Evolutionary conservation across 495 filamentous ascomycete species (phyloP), one percentile per base, ranked within the genome.

Genomic region (Pseudomonodictys pantanalensis): DNA sequence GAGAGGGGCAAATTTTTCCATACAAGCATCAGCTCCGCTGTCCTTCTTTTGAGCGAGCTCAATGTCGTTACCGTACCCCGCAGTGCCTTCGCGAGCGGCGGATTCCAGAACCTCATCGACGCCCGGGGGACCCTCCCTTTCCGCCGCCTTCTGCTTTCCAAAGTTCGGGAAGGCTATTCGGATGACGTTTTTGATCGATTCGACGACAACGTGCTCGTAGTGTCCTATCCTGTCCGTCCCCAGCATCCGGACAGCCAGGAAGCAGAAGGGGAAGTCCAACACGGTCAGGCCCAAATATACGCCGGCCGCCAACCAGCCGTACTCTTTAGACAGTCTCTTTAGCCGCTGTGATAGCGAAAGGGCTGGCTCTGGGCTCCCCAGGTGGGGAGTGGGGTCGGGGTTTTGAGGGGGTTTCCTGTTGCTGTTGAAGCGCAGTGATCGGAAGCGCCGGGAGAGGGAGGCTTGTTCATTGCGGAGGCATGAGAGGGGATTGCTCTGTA

Each of bases 261-360:
- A 99, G 73, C 91, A 97, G 69, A 99, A 89, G 0, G 93, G 93
- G 64, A 97, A 96, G 68, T 99, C 93, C 58, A 97, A 75, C 11
- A 88, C 88, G 0, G 86, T 90, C 33, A 99, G 76, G 0, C 73
- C 73, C 8, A 96, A 72, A 73, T 99, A 99, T 1, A 99, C 88
- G 7, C 92, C 91, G n/a, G 95, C 71, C 1, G 92, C 91, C 9
- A 88, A 81, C 89, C 91, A 97, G 35, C 93, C 93, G 71, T 99
- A 99, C 73, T 97, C 95, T 39, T 86, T 81, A 0, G 88, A 90
- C n/a, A 97, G 79, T 65, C 89, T 89, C 68, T 82, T 87, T 57
- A 97, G 71, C 9, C 89, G 80, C 54, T 79, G 81, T 0, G 88
- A 83, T 5, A 96, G 69, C 1, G 86, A 82, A 12, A 72, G 74